Evolutionary conservation across 2,329 filamentous ascomycete species (phyloP), one percentile per base, ranked within the genome.

Genomic region (Sarocladium oryzae): DNA sequence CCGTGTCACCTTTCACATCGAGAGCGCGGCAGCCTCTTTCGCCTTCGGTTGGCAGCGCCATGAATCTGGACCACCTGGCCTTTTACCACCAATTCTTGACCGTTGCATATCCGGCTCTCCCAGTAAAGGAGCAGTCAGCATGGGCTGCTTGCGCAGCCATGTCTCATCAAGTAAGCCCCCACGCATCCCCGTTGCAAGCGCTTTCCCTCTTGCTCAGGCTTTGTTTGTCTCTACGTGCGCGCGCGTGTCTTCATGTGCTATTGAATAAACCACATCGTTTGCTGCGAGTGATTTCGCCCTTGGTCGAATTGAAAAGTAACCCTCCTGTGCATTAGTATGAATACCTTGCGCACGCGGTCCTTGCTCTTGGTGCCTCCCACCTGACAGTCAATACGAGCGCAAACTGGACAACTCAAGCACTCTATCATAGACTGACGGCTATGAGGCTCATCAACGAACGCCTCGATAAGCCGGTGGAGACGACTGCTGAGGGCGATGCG

Each of bases 61-160:
- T 48, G 43, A 48, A 33, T 10, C 57, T 69, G 15, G 63, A 72
- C 37, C 74, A 78, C 55, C 65, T 78, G 60, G 64, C 71, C 7
- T 74, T 76, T 55, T 77, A 76, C 54, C 73, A 76, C 53, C 74
- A 77, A 54, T 78, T 77, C 53, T 56, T 78, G 11, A 62, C 70
- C 1, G 59, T 66, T 2, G 74, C 73, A 4, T 66, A 66, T 38
- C 68, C 67, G 2, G 64, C 67, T 2, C 51, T 70, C 8, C 69
- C 68, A 5, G 52, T 70, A 1, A 55, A 56, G 15, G 62, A 60
- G 2, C 61, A 61, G 3, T 56, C 59, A 5, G 54, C 69, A 0
- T 71, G 68, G 68, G 59, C 55, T 43, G 56, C 64, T 20, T 65
- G 64, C 1, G 66, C 65, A 2, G 56, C 61, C 24, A 61, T 71